Conservation (phyloP, 352 stramenopile species). For the Thraustochytrium sp. region DNA sequence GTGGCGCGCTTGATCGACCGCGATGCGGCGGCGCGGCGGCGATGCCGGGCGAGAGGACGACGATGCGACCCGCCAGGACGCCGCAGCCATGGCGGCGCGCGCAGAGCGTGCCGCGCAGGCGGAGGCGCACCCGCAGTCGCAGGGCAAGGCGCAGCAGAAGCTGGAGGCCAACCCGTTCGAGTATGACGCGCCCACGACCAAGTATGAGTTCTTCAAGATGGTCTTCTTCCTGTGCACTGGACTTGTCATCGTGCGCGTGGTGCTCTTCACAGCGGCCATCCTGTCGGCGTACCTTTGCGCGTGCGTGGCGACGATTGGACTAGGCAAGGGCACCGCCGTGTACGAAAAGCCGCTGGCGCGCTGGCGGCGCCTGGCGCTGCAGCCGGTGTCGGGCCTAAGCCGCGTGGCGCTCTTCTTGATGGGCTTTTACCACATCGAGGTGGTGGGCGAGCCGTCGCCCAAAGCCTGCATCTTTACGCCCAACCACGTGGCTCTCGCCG, state of each 20-base stretch:
- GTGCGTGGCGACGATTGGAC: background rate
- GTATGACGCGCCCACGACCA: constrained; percentile 2
- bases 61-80: too few relatives aligned
- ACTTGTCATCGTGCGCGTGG: background rate
- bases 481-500: constrained; percentile 32
- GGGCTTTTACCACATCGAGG: constrained; percentile 42
- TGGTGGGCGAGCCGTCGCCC: background rate
- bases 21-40: too few relatives aligned
- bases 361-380: background rate
- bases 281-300: background rate
- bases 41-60: too few relatives aligned
- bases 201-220: constrained; percentile 27
- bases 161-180: constrained; percentile 1
- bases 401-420: constrained; percentile 37
- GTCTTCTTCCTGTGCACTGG: background rate
- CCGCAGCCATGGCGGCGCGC: too few relatives aligned
- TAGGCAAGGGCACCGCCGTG: background rate
- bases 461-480: constrained; percentile 30
- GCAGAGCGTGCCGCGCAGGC: too few relatives aligned
- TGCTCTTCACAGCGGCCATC: background rate
- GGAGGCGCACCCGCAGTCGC: background rate
- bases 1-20: too few relatives aligned
- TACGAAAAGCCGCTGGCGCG: background rate
- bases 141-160: background rate
- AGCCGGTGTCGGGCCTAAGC: background rate